Evolutionary conservation across 345 rosid genomes (phyloP), one percentile per base, ranked within the genome.

Genomic region (Iberis pinnata): DNA sequence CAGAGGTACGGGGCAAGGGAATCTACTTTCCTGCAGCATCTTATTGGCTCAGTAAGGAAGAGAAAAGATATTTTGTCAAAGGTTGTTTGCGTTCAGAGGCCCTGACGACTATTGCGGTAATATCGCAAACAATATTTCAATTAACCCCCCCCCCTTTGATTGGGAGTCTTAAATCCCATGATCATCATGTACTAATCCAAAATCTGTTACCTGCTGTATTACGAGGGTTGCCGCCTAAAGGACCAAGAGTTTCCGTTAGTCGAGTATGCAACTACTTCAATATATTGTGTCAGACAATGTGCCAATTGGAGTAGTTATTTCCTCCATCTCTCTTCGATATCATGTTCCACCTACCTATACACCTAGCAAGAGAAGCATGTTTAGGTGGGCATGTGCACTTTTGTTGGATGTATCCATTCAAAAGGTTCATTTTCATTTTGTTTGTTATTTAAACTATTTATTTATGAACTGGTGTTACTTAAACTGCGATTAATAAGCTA

Each of bases 251-350:
- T 18, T 2, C n/a, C 1, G 31, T 51, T 8, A 35, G 8, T 19
- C 18, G 18, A 35, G 5, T 51, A n/a, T 51, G 43, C 56, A n/a
- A n/a, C n/a, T 10, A 51, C 56, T 51, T 51, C 8, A 19, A 33
- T 14, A 12, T 12, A 7, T 49, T 49, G 1, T 49, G 26, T 7
- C 40, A 32, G 17, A 20, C 26, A 24, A 44, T 44, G 49, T 44
- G 49, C 11, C 49, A 44, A 44, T 3, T 44, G 3, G 12, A 44
- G 31, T 1, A 17, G 7, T 44, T 22, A 8, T 44, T 44, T 4
- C 17, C 32, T 2, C 32, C 32, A 0, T 14, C 33, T 4, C 12
- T 46, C 1, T 46, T 46, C 0, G 35, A 46, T 14, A 46, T 46
- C 3, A 46, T 46, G 35, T 25, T 46, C 18, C 35, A 46, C 18